Evolutionary conservation across 352 stramenopile species (phyloP), one percentile per base, ranked within the genome.

Genomic region (Pythium sukuiense): DNA sequence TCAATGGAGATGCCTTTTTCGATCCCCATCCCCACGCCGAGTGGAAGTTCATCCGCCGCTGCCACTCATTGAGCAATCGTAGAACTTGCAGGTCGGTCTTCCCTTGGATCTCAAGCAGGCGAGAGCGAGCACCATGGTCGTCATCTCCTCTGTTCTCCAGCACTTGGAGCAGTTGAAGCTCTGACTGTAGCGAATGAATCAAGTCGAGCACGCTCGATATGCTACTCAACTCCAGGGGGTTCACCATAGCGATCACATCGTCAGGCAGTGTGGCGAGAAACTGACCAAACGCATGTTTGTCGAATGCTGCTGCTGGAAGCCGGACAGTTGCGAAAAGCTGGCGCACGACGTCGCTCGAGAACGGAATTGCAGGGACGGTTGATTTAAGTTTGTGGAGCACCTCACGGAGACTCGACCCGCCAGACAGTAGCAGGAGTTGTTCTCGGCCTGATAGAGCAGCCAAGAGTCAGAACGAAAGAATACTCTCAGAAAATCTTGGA

Each of bases 31-130:
- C 6, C 32, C 46, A 66, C 29, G 50, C n/a, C 5, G 41, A 30
- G 8, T 71, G 59, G 39, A 71, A 71, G 27, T 71, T 55, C 5
- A 71, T 60, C 16, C 65, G 58, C 55, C 26, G 41, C 13, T 71
- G 65, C 58, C 49, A 53, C 18, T 63, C 48, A 41, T 61, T 67
- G 12, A 71, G 45, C 13, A 71, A 9, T n/a, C 41, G 37, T 35
- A 65, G 14, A 24, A 43, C 64, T 39, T 54, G 37, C 24, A 58
- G 37, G 53, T 70, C 64, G 20, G 63, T 69, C 20, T 41, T 55
- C 16, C 0, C 20, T n/a, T 71, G 57, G 4, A 30, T 62, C 24
- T 11, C 33, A n/a, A 56, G 20, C 12, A 64, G 27, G 14, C 13
- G 43, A 24, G 43, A 27, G 6, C 20, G 43, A 27, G 20, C 11